These are phyloP conservation scores for Dendryphion nanum DNA, from an alignment of 2,329 filamentous ascomycete genomes.

Conservation along the genomic window DNA sequence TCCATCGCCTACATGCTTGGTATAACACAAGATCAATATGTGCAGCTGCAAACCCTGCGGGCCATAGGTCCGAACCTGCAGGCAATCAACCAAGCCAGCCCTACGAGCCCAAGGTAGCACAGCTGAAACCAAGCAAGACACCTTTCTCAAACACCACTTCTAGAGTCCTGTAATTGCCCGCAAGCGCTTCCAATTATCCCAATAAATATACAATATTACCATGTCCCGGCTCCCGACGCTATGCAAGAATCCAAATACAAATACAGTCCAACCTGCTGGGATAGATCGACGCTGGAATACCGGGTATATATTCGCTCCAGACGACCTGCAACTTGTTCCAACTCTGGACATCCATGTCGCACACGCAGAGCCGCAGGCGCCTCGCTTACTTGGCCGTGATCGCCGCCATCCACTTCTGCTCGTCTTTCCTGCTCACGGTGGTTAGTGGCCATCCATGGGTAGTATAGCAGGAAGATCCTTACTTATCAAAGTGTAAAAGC, in stretches of 20 bases:
- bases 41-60: slow-evolving; percentile 3
- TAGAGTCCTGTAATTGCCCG: too few species aligned
- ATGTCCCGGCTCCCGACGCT: slow-evolving; percentile 8
- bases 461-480: slow-evolving; percentile 46
- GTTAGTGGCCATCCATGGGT: slow-evolving; percentile 26
- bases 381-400: slow-evolving; percentile 51
- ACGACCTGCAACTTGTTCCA: slow-evolving; percentile 1
- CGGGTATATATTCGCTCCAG: neutral
- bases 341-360: neutral
- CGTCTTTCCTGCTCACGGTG: slow-evolving; percentile 60
- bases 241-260: slow-evolving; percentile 10
- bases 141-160: neutral
- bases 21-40: slow-evolving; percentile 11
- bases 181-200: neutral
- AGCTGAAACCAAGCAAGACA: slow-evolving; percentile 2
- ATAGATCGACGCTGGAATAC: too few species aligned
- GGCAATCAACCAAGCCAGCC: slow-evolving; percentile 1
- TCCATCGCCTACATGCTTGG: slow-evolving; percentile 4
- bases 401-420: slow-evolving; percentile 82
- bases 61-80: slow-evolving; percentile 6
- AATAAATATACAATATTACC: neutral
- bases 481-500: slow-evolving; percentile 75
- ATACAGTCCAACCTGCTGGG: too few species aligned
- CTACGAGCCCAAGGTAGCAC: slow-evolving; percentile 1
- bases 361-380: neutral